Base-by-base conservation (phyloP, 805 yeast species). In the Sugiyamaella qingdaonensis region DNA sequence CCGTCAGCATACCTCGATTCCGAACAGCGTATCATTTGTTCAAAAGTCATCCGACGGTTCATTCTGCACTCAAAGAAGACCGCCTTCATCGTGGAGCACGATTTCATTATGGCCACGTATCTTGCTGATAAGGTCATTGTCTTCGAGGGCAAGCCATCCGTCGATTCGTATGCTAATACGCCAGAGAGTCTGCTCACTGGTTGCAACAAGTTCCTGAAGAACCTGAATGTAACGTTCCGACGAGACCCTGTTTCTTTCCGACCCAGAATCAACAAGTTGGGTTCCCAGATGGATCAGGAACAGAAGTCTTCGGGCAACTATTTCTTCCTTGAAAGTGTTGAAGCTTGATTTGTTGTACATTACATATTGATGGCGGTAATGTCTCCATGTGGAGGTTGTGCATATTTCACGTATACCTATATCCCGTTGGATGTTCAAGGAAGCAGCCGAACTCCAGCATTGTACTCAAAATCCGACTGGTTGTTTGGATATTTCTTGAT, bases 51-150 rank as follows among this genome's bases (percentile, higher is more conserved):
- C 65, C 87, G 97, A 81, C 86, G 97, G 74, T 94, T 90, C 69
- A 88, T 94, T 67, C 77, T 94, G 70, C 99, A 94, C 70, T 82
- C 97, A 63, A 91, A 92, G 79, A 94, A 92, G 80, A 92, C 98
- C 45, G 99, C 99, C n/a, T 94, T 94, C 72, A 79, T 94, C 65
- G 99, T 94, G 55, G 99, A 94, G 85, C 99, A 94, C 84, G 99
- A 94, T 81, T 94, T 94, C 81, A 94, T 94, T 78, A 94, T 94
- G 99, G 98, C 99, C 60, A 94, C 99, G 14, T 94, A 94, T 72
- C 81, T 94, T 78, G 99, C 99, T 59, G 99, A 94, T 75, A 83
- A 95, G 68, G 99, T 94, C 65, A 92, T 94, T 81, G 98, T 94
- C 53, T 94, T 92, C 67, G 99, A 94, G 73, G 99, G 99, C 73